Evolutionary conservation across 2,329 filamentous ascomycete genomes (phyloP).

Genomic region (Trichophyton equinum): DNA sequence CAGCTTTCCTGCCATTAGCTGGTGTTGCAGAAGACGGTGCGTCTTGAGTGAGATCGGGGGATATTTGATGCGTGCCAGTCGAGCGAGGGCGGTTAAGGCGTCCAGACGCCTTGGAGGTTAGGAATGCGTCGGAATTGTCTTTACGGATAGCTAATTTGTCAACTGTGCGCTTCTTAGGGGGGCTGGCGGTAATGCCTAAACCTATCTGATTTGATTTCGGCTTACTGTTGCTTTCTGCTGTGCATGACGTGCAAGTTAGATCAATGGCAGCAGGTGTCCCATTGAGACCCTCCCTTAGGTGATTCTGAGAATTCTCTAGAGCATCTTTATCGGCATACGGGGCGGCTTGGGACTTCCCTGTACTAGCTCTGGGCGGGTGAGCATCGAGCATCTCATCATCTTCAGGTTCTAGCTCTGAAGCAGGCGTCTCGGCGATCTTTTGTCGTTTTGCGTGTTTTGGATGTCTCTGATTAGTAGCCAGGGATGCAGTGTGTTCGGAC

Average conservation of each 20-base stretch:
- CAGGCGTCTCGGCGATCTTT: not conserved
- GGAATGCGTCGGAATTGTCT: not conserved
- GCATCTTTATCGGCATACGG: not conserved
- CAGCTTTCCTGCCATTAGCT: not conserved
- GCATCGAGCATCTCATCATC: not conserved
- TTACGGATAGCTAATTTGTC: not conserved
- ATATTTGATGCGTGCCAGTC: not conserved
- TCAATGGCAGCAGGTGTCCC: not conserved
- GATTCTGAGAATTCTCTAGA: not conserved
- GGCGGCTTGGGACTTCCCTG: not conserved
- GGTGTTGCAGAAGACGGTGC: not conserved
- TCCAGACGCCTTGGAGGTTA: not conserved
- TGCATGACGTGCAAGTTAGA: not conserved
- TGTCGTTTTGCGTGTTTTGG: not conserved
- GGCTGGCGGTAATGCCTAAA: slow-evolving; percentile 21
- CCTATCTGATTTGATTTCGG: slow-evolving; percentile 11
- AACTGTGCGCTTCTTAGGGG: slow-evolving; percentile 10
- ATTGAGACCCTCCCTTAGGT: not conserved
- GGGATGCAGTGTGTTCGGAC: not conserved
- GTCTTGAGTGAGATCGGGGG: not conserved
- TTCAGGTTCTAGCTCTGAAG: not conserved
- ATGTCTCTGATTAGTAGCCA: not conserved
- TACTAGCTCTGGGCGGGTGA: not conserved
- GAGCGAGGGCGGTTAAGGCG: not conserved
- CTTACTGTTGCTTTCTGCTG: not conserved